phyloP scores from a whole-genome alignment of 257 asterid genomes.

The Nicotiana otophora region DNA sequence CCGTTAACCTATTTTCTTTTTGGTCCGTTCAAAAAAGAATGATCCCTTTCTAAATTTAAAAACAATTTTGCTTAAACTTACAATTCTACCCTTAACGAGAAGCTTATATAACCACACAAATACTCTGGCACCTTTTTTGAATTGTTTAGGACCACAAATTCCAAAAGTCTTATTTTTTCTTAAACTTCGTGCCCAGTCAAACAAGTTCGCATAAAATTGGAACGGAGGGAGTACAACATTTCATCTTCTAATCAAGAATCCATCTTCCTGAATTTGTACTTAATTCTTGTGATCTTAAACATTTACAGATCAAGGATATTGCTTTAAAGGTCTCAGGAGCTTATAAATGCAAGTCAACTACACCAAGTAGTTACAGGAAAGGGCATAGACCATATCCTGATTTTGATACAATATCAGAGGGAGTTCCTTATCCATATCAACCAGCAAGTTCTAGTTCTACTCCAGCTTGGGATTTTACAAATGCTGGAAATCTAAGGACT shows the following conservation, averaged over 20 bases:
- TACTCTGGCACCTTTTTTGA: too few relatives aligned
- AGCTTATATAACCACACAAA: too few relatives aligned
- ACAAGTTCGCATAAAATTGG: too few relatives aligned
- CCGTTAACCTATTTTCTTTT: too few relatives aligned
- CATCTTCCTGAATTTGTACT: neutral
- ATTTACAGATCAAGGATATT: conserved; percentile 77
- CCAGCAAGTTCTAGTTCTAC: conserved; percentile 74
- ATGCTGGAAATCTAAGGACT: conserved; percentile 28
- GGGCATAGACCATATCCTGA: conserved; percentile 59
- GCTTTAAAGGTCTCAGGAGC: conserved; percentile 83
- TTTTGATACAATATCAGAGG: conserved; percentile 61
- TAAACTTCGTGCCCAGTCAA: too few relatives aligned
- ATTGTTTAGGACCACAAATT: too few relatives aligned
- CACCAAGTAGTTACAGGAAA: conserved; percentile 45
- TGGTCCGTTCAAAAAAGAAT: too few relatives aligned
- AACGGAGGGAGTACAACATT: neutral
- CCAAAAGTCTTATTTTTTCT: too few relatives aligned
- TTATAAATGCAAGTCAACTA: conserved; percentile 54
- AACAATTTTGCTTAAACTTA: too few relatives aligned
- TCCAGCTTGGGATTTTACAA: conserved; percentile 77
- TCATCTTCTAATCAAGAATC: neutral
- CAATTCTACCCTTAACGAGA: too few relatives aligned
- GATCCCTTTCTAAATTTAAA: too few relatives aligned
- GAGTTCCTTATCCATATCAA: conserved; percentile 52
- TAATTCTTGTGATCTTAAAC: neutral